A percentile compares a stretch with the other conserved stretches of the same genome.
These are phyloP conservation scores for Rhizoclosmatium sp. DNA, from an alignment of 192 early-diverging fungal genomes.

Conservation along the genomic window DNA sequence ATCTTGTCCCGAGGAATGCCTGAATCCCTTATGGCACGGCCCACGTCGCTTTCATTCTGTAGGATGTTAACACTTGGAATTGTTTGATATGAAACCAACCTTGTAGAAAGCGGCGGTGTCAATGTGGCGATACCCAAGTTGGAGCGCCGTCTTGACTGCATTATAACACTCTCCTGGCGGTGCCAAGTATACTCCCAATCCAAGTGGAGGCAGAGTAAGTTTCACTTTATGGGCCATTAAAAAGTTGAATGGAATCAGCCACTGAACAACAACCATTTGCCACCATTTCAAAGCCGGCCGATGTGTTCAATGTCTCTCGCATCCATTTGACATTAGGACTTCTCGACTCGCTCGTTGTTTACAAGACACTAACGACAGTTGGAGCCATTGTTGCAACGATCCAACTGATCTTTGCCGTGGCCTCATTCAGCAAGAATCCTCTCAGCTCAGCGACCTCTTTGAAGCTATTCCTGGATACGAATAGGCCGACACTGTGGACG, in stretches of 20 bases:
- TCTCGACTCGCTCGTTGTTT: not conserved
- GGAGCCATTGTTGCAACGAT: not conserved
- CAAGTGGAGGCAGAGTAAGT: conserved; percentile 40
- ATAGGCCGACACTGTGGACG: not conserved
- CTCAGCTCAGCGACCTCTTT: not conserved
- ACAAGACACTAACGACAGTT: not conserved
- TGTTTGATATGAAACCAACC: not conserved
- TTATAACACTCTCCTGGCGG: conserved; percentile 22
- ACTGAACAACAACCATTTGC: not conserved
- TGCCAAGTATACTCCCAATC: conserved; percentile 51
- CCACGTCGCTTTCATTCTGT: conserved; percentile 38
- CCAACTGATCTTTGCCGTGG: not conserved
- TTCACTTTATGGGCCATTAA: not conserved
- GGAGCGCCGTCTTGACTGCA: conserved; percentile 41
- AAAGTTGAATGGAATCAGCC: not conserved
- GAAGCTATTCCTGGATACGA: not conserved
- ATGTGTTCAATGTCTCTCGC: not conserved
- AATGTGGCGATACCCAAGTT: conserved; percentile 52
- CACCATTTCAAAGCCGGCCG: not conserved
- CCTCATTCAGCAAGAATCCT: not conserved
- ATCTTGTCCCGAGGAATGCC: conserved; percentile 48
- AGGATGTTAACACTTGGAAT: not conserved
- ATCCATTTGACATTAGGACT: conserved; percentile 17
- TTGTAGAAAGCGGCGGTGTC: conserved; percentile 54
- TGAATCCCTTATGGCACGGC: conserved; percentile 33